Evolutionary conservation across 305 asterid genomes (phyloP).

Genomic region (Fraxinus ornus): DNA sequence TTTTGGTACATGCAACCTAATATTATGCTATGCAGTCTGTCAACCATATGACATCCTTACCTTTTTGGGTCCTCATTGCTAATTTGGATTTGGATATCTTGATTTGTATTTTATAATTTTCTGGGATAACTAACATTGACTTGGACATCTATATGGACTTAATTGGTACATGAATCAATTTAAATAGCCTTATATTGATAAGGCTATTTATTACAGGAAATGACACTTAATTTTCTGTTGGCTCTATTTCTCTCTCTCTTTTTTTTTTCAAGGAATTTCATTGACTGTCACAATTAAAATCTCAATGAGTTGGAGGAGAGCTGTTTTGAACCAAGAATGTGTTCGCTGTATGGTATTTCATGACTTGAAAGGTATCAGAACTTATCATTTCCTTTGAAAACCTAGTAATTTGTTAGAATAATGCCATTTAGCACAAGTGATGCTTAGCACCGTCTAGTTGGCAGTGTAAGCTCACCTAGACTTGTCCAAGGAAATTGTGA

Average conservation of each 20-base stretch:
- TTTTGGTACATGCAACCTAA: slow-evolving; percentile 18
- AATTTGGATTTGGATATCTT: not conserved
- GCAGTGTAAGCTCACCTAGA: not conserved
- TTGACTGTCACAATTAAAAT: not conserved
- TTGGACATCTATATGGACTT: slow-evolving; percentile 9
- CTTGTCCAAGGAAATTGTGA: not conserved
- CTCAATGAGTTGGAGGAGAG: not conserved
- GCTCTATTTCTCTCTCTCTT: not conserved
- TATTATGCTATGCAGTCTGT: slow-evolving; percentile 4
- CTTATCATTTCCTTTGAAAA: not conserved
- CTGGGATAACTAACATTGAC: not conserved
- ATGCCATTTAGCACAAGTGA: not conserved
- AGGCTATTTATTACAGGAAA: not conserved
- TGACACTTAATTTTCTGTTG: not conserved
- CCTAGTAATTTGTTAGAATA: not conserved
- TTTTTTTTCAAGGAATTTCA: not conserved
- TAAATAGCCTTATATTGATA: not conserved
- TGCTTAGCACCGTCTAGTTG: not conserved
- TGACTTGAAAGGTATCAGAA: not conserved
- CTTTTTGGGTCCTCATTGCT: not conserved
- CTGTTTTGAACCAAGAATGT: not conserved
- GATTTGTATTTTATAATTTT: not conserved
- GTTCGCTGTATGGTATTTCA: not conserved
- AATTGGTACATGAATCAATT: not conserved
- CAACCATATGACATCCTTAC: not conserved